These are phyloP conservation scores for Populus nigra DNA, from an alignment of 345 rosid species.

Conservation along the genomic window DNA sequence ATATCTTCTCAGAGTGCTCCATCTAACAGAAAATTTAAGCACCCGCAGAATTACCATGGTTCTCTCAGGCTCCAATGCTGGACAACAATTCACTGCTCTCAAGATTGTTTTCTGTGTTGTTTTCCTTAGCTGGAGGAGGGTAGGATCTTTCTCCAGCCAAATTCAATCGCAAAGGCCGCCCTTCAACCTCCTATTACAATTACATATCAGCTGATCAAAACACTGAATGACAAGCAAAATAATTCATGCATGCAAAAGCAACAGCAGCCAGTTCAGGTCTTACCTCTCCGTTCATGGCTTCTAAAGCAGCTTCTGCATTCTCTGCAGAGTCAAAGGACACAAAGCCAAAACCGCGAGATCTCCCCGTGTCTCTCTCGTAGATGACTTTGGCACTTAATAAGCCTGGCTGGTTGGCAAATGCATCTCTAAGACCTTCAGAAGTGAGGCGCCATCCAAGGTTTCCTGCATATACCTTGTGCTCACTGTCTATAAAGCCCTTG, in stretches of 20 bases:
- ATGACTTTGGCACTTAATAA: constrained; percentile 76
- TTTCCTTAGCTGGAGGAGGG: constrained; percentile 20
- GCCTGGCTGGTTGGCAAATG: constrained; percentile 69
- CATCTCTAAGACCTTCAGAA: constrained; percentile 67
- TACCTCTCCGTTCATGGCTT: constrained; percentile 78
- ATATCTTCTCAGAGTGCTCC: not conserved
- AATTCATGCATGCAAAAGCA: not conserved
- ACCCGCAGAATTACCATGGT: not conserved
- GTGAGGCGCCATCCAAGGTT: constrained; percentile 84
- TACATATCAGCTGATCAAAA: not conserved
- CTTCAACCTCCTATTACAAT: constrained; percentile 74
- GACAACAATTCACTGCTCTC: constrained; percentile 56
- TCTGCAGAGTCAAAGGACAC: constrained; percentile 70
- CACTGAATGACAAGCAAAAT: not conserved
- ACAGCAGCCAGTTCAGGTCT: constrained; percentile 14
- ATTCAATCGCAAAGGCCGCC: constrained; percentile 73
- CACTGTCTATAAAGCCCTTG: constrained; percentile 63
- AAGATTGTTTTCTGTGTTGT: constrained; percentile 23
- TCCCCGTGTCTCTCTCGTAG: constrained; percentile 64
- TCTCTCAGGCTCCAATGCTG: constrained; percentile 40
- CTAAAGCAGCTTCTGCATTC: constrained; percentile 54
- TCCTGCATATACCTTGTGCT: constrained; percentile 86
- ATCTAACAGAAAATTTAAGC: constrained; percentile 2
- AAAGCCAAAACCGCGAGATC: constrained; percentile 88
- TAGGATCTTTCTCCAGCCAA: constrained; percentile 57